Evolutionary conservation across 306 rosid genomes (phyloP), one percentile per base, ranked within the genome.

Genomic region (Cucumis sativus): DNA sequence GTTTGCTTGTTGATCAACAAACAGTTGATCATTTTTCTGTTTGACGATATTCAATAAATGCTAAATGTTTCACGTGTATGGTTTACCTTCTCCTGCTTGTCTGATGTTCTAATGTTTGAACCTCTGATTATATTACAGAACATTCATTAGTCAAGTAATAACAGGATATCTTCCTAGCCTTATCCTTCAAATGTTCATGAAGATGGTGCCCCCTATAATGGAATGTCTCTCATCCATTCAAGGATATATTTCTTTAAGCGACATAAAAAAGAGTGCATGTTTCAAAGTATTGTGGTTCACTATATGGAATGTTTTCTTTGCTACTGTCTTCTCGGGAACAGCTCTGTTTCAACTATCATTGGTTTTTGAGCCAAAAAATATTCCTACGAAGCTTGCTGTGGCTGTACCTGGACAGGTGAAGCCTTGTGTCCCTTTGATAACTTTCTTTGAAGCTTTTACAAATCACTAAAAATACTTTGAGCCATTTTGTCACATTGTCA

Each of bases 141-240:
- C 87, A 59, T 35, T 88, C 43, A 82, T 95, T 72, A 92, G 96
- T 79, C 81, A 95, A 87, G 82, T 95, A 75, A 25, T 95, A 67
- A 95, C 99, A 0, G 99, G 99, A 76, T 95, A 92, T 83, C 99
- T 95, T 77, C 99, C 99, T 75, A 92, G 96, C 52, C 93, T 95
- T 61, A 89, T 95, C 82, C 99, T 95, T 85, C 93, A 82, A 77
- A 77, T 87, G 85, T 95, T 91, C 82, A 87, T 95, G 88, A 88
- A 84, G 84, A 23, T 30, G 74, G 97, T 95, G 74, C 97, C 97
- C 68, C 99, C 99, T 25, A 76, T 83, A 77, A 95, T 95, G 99
- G 78, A 78, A 84, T 89, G 88, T 83, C 91, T 95, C 82, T 89
- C 99, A 41, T 88, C 99, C 83, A 89, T 95, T 78, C 99, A 95